Conservation (phyloP, 106 monocot genomes). For the Dactylorhiza incarnata region DNA sequence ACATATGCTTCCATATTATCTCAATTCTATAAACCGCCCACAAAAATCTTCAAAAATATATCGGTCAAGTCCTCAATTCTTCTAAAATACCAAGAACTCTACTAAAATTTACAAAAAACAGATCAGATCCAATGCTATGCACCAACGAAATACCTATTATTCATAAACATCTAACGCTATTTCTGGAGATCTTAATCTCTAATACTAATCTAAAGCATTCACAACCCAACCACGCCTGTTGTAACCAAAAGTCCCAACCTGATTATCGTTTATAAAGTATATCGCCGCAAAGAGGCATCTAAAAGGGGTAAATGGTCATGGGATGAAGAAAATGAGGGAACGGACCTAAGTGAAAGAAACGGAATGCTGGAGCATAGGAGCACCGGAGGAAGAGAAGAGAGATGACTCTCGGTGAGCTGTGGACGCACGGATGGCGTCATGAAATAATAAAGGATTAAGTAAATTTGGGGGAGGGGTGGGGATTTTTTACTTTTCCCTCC, state of each 20-base stretch:
- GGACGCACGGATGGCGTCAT: conserved; percentile 19
- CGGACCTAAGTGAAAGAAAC: neutral
- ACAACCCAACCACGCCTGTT: neutral
- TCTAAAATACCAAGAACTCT: neutral
- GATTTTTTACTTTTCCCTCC: too few species aligned
- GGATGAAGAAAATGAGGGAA: neutral
- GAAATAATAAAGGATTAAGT: too few species aligned
- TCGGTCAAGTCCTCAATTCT: neutral
- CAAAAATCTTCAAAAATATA: neutral
- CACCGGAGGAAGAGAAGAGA: conserved; percentile 11
- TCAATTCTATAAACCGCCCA: neutral
- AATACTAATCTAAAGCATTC: neutral
- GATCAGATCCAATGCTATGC: neutral
- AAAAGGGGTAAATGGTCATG: neutral
- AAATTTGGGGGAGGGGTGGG: too few species aligned
- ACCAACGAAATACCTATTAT: neutral
- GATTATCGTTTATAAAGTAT: neutral
- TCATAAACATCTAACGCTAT: neutral
- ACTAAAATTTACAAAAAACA: neutral
- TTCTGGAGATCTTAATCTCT: neutral
- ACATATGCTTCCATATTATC: neutral
- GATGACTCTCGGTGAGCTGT: conserved; percentile 18
- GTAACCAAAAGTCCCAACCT: neutral
- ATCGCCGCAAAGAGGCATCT: neutral
- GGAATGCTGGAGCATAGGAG: neutral